A percentile compares a stretch with the other conserved stretches of the same genome.
Evolutionary conservation across 108 stramenopile genomes (phyloP).

Genomic region (Nannochloropsis gaditana): DNA sequence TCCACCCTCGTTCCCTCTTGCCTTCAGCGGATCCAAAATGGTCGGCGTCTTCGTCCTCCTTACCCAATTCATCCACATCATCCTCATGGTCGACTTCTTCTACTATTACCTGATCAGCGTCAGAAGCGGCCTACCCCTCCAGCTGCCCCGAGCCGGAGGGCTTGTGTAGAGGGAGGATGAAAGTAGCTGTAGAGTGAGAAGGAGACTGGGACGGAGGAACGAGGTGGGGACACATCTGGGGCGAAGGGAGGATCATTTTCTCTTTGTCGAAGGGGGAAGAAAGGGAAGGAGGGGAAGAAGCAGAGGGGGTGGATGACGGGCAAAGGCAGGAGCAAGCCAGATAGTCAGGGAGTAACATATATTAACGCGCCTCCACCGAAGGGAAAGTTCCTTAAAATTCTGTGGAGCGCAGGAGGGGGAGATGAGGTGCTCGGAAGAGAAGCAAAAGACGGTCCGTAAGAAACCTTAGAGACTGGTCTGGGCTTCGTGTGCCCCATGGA

Average conservation of each 20-base stretch:
- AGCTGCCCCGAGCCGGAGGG: background rate
- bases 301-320: background rate
- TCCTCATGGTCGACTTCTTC: conserved; percentile 95
- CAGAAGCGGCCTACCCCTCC: background rate
- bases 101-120: conserved; percentile 78
- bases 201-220: background rate
- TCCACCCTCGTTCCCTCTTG: background rate
- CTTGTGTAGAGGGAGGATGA: background rate
- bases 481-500: too few relatives aligned
- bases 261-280: background rate
- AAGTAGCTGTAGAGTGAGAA: background rate
- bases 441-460: background rate
- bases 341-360: background rate
- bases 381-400: background rate
- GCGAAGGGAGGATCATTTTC: background rate
- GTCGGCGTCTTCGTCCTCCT: conserved; percentile 92
- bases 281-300: background rate
- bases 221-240: background rate
- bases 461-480: background rate
- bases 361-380: background rate
- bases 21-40: conserved; percentile 63
- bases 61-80: conserved; percentile 87
- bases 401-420: background rate
- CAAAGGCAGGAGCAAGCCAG: background rate
- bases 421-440: background rate